Conservation (phyloP, 306 rosid species). For the Notholithocarpus densiflorus region DNA sequence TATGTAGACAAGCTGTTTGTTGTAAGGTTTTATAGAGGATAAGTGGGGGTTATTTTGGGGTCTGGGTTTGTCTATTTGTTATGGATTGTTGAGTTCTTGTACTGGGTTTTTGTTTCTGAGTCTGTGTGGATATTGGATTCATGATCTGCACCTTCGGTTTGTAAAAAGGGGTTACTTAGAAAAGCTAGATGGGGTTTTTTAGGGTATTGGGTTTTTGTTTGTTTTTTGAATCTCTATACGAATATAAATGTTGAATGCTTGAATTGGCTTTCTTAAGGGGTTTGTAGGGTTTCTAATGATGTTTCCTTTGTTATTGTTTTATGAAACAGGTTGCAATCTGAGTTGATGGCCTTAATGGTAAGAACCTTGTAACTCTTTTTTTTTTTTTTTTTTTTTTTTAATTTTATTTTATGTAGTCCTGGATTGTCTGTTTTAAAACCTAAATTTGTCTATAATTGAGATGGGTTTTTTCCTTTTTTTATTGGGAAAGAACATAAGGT, state of each 20-base stretch:
- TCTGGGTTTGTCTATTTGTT: neutral
- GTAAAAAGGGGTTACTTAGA: neutral
- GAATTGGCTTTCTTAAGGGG: neutral
- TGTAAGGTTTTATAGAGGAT: neutral
- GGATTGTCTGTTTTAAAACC: neutral
- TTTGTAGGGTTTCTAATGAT: constrained; percentile 19
- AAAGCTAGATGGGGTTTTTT: neutral
- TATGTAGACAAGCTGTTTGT: neutral
- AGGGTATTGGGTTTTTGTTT: neutral
- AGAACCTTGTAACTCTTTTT: constrained; percentile 4
- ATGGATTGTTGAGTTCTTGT: neutral
- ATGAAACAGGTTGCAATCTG: constrained; percentile 81
- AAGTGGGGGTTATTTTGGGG: neutral
- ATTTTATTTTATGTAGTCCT: neutral
- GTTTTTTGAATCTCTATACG: neutral
- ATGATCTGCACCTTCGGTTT: no score
- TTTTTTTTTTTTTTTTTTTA: neutral
- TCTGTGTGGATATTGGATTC: no score
- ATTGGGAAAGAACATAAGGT: no score
- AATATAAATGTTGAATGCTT: neutral
- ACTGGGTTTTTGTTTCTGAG: neutral
- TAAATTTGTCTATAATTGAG: neutral
- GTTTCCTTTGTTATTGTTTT: neutral
- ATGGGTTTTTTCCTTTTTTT: neutral
- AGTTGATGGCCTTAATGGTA: constrained; percentile 96